Evolutionary conservation across 768 basidiomycete genomes (phyloP).

Genomic region (Termitomyces sp.): DNA sequence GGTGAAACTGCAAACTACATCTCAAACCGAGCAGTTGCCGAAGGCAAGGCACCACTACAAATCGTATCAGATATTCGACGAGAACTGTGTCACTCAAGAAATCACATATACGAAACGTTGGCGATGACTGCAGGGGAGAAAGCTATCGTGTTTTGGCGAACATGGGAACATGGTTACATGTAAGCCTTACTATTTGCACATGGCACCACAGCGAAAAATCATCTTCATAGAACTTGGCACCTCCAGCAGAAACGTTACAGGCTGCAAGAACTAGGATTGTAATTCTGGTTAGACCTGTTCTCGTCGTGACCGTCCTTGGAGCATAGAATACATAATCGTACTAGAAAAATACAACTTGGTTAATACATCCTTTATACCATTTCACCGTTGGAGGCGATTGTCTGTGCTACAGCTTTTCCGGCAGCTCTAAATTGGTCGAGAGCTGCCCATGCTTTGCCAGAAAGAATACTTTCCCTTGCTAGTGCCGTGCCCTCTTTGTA

Average conservation of each 20-base stretch:
- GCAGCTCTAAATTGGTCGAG: constrained; percentile 48
- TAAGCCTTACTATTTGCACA: background rate
- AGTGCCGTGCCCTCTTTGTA: constrained; percentile 68
- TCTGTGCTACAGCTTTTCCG: constrained; percentile 27
- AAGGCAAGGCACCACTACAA: constrained; percentile 1
- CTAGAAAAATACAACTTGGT: background rate
- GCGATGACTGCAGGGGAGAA: background rate
- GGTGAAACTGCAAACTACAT: constrained; percentile 19
- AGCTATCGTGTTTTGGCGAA: constrained; percentile 4
- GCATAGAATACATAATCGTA: background rate
- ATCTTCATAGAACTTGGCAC: background rate
- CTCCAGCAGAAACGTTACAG: constrained; percentile 4
- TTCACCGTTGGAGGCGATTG: background rate
- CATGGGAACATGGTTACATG: constrained; percentile 14
- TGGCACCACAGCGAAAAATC: background rate
- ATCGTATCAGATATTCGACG: constrained; percentile 11
- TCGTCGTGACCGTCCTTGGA: no score
- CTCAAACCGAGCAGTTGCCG: constrained; percentile 10
- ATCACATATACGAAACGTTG: constrained; percentile 3
- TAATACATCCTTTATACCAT: background rate
- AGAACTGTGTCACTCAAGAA: constrained; percentile 8
- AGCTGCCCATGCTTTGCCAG: constrained; percentile 59
- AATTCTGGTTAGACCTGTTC: background rate
- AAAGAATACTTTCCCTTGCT: constrained; percentile 58
- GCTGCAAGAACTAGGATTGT: background rate